Evolutionary conservation across 2,329 filamentous ascomycete species (phyloP).

Genomic region (Tolypocladium capitatum): DNA sequence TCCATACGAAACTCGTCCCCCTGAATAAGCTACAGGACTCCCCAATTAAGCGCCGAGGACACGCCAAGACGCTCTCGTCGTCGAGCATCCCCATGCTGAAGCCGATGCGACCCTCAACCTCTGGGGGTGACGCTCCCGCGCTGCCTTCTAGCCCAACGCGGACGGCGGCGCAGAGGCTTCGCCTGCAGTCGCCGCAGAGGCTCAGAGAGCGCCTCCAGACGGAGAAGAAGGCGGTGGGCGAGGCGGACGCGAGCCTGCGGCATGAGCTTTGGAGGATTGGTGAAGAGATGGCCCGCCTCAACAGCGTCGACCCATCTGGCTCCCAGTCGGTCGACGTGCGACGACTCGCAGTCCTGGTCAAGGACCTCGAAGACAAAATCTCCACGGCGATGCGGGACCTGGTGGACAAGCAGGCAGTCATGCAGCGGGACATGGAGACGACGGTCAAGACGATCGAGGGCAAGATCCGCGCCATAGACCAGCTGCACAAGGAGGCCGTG

Average conservation of each 20-base stretch:
- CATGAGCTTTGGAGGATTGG: slow-evolving; percentile 69
- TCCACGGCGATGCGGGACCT: slow-evolving; percentile 46
- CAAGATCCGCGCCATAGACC: slow-evolving; percentile 71
- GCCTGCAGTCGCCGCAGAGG: slow-evolving; percentile 59
- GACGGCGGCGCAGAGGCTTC: slow-evolving; percentile 36
- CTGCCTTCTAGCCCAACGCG: slow-evolving; percentile 17
- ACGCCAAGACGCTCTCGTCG: slow-evolving; percentile 37
- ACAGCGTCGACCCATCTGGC: slow-evolving; percentile 19
- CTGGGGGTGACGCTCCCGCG: slow-evolving; percentile 11
- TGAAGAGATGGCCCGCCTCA: slow-evolving; percentile 58
- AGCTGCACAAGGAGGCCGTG: slow-evolving; percentile 74
- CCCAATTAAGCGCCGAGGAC: slow-evolving; percentile 17
- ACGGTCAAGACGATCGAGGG: slow-evolving; percentile 61
- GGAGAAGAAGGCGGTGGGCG: slow-evolving; percentile 62
- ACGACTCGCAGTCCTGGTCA: slow-evolving; percentile 43
- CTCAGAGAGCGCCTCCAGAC: slow-evolving; percentile 73
- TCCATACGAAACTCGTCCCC: slow-evolving; percentile 7
- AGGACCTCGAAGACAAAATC: slow-evolving; percentile 54
- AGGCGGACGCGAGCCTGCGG: slow-evolving; percentile 55
- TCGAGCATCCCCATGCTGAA: slow-evolving; percentile 42
- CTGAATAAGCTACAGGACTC: slow-evolving; percentile 8
- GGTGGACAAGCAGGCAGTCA: slow-evolving; percentile 43
- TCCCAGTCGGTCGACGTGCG: slow-evolving; percentile 27
- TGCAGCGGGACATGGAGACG: slow-evolving; percentile 59
- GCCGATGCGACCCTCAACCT: slow-evolving; percentile 18